Conservation (phyloP, 257 asterid species). For the Solanum clarkiae region DNA sequence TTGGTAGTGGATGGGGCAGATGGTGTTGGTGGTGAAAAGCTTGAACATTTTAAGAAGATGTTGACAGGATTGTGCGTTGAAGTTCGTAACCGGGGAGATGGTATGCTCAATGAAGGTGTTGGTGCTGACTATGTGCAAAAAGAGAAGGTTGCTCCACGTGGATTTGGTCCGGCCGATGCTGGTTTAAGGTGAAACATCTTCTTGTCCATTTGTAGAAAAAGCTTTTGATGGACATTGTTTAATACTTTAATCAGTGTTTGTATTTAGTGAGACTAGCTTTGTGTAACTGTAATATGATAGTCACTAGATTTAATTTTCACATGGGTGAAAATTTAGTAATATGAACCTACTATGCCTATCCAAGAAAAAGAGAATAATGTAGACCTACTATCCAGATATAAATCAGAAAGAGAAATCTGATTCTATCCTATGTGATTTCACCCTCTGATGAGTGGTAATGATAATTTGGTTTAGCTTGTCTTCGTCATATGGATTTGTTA, state of each 20-base stretch:
- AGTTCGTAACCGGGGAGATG: slow-evolving; percentile 70
- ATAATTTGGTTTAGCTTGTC: background rate
- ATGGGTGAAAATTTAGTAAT: background rate
- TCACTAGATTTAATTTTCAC: background rate
- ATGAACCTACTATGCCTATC: background rate
- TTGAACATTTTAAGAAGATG: slow-evolving; percentile 38
- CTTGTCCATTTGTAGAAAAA: background rate
- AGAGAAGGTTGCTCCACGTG: slow-evolving; percentile 79
- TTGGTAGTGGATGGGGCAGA: slow-evolving; percentile 85
- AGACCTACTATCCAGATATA: background rate
- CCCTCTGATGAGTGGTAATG: background rate
- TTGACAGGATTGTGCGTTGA: slow-evolving; percentile 43
- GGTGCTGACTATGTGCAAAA: slow-evolving; percentile 98
- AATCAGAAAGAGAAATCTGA: background rate
- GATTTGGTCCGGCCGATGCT: slow-evolving; percentile 51
- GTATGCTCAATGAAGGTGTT: slow-evolving; percentile 80
- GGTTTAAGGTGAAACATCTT: slow-evolving; percentile 52
- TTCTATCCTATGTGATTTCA: background rate
- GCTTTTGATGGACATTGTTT: background rate
- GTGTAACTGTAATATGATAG: background rate
- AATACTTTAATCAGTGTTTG: background rate
- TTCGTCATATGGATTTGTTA: background rate
- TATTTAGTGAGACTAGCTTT: background rate
- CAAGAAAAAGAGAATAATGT: background rate
- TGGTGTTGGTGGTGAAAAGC: slow-evolving; percentile 92